These are phyloP conservation scores for Uronychia binucleata DNA, from an alignment of 73 alveolate species.

Conservation along the genomic window DNA sequence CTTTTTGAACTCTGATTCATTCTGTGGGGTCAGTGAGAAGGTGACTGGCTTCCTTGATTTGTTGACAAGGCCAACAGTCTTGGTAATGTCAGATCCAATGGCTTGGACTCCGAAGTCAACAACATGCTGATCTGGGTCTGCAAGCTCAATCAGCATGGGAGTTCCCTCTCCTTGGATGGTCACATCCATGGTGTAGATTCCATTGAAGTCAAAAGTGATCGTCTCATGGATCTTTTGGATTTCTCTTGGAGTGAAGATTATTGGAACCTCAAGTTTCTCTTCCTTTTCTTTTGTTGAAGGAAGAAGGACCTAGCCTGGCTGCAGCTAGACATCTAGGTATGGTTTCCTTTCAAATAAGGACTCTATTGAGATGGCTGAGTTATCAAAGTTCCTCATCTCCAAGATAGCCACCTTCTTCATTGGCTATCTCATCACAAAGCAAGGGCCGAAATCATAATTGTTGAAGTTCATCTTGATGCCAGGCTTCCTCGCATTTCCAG, in stretches of 20 bases:
- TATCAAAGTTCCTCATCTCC: constrained; percentile 93
- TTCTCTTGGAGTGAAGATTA: constrained; percentile 97
- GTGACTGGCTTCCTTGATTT: constrained; percentile 75
- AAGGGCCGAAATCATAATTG: constrained; percentile 97
- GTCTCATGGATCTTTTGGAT: constrained; percentile 89
- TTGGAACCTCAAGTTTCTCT: constrained; percentile 94
- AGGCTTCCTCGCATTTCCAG: constrained; percentile 97
- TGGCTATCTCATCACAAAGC: constrained; percentile 97
- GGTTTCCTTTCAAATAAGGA: constrained; percentile 93
- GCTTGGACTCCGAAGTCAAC: constrained; percentile 95
- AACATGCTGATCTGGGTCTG: constrained; percentile 92
- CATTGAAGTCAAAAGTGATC: constrained; percentile 94
- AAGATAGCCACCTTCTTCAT: constrained; percentile 86
- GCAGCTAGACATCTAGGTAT: constrained; percentile 90
- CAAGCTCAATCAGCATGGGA: constrained; percentile 96
- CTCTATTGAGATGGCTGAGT: constrained; percentile 96
- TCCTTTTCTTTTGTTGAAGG: constrained; percentile 88
- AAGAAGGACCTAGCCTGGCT: constrained; percentile 97
- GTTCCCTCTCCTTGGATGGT: constrained; percentile 98
- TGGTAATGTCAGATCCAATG: constrained; percentile 89
- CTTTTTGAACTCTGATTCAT: constrained; percentile 68
- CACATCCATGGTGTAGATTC: constrained; percentile 95
- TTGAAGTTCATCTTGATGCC: constrained; percentile 90
- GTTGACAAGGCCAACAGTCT: constrained; percentile 75
- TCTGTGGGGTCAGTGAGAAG: constrained; percentile 58